phyloP scores from a whole-genome alignment of 768 basidiomycete genomes.

The Auricularia heimuer region DNA sequence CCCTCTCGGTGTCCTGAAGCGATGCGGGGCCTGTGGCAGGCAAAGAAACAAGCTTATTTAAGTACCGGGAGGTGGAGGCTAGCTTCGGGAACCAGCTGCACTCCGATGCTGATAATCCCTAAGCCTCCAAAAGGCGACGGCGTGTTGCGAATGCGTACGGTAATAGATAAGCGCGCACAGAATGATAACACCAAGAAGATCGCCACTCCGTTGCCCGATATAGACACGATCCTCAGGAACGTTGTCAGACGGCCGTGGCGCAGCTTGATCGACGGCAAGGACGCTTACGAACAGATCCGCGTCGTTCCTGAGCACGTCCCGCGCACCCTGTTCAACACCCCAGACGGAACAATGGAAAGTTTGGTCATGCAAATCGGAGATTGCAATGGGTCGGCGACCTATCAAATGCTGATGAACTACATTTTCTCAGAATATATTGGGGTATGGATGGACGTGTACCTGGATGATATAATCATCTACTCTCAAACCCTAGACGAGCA shows the following conservation, averaged over 20 bases:
- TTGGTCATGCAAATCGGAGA: conserved; percentile 13
- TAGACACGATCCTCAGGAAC: conserved; percentile 8
- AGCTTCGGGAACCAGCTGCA: conserved; percentile 4
- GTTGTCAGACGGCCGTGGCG: neutral
- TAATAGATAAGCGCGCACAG: conserved; percentile 6
- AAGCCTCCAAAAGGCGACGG: conserved; percentile 3
- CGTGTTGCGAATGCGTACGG: neutral
- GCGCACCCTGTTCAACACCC: conserved; percentile 9
- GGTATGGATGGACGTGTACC: conserved; percentile 11
- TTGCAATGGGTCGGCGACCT: conserved; percentile 11
- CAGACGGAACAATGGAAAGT: conserved; percentile 11
- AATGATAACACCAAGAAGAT: conserved; percentile 10
- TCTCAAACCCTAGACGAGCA: conserved; percentile 7
- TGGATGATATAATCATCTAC: conserved; percentile 12
- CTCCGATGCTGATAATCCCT: conserved; percentile 8
- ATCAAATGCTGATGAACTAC: conserved; percentile 9
- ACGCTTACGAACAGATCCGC: conserved; percentile 15
- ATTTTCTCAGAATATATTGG: conserved; percentile 10
- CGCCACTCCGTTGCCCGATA: conserved; percentile 6
- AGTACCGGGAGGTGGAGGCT: conserved; percentile 9
- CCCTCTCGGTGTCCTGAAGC: conserved; percentile 25
- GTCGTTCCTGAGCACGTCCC: conserved; percentile 8
- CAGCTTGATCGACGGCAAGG: conserved; percentile 3
- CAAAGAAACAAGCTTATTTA: conserved; percentile 11
- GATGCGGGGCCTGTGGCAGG: conserved; percentile 23